Evolutionary conservation across 2,329 filamentous ascomycete genomes (phyloP).

Genomic region (Sporothrix curviconia): DNA sequence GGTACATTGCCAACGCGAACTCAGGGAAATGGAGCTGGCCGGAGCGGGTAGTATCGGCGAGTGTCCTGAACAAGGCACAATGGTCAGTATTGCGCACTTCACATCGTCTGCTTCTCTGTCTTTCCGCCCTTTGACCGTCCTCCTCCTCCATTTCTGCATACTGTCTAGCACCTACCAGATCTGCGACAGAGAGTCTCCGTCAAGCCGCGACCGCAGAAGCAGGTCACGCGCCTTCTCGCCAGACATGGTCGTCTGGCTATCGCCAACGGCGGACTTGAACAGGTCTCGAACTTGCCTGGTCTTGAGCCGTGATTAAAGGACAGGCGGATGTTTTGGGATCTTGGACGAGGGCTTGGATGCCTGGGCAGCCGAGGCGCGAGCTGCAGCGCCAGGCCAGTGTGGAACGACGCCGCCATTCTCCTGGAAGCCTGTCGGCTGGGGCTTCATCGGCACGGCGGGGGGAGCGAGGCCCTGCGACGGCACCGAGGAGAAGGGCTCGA

Average conservation of each 20-base stretch:
- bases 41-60: conserved; percentile 92
- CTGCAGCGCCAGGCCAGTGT: conserved; percentile 37
- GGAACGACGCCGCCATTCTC: conserved; percentile 63
- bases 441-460: conserved; percentile 51
- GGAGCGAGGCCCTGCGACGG: conserved; percentile 42
- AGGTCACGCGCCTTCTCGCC: conserved; percentile 90
- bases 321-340: conserved; percentile 87
- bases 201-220: conserved; percentile 77
- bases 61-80: conserved; percentile 50
- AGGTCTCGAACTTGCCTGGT: conserved; percentile 97
- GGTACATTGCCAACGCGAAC: conserved; percentile 96
- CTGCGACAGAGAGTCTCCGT: conserved; percentile 80
- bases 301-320: conserved; percentile 93
- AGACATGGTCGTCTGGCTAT: conserved; percentile 76
- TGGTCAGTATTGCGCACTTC: neutral
- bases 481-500: conserved; percentile 40
- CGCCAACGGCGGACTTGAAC: conserved; percentile 90
- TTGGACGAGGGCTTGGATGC: conserved; percentile 55
- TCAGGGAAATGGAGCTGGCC: conserved; percentile 96
- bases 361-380: conserved; percentile 35
- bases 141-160: no score
- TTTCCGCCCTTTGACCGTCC: no score
- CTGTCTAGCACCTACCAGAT: conserved; percentile 62
- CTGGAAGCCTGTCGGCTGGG: conserved; percentile 59
- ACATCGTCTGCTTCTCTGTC: no score